Conservation (phyloP, 352 stramenopile genomes). For the Thalassiosira mediterranea region DNA sequence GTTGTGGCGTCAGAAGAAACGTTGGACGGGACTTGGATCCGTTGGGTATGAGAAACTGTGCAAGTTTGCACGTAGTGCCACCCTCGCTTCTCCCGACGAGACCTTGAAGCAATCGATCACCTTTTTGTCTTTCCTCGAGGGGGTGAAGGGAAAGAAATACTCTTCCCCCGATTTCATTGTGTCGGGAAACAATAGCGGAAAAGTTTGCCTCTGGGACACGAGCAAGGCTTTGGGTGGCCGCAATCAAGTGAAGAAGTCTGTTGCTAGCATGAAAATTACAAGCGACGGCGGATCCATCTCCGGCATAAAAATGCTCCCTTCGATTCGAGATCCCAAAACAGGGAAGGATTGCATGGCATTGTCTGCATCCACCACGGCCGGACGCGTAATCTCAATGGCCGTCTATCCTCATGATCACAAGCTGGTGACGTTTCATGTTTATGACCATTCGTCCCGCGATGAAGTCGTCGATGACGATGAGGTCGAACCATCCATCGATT, state of each 20-base stretch:
- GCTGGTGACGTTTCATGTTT: neutral
- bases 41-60: neutral
- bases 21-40: neutral
- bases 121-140: too few relatives aligned
- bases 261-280: neutral
- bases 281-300: neutral
- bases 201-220: too few relatives aligned
- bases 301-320: neutral
- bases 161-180: too few relatives aligned
- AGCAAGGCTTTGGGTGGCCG: too few relatives aligned
- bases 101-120: neutral
- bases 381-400: neutral
- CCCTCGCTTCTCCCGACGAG: neutral
- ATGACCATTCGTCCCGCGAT: neutral
- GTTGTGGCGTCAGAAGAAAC: too few relatives aligned
- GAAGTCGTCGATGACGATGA: neutral
- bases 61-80: neutral
- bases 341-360: neutral
- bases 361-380: neutral
- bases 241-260: too few relatives aligned
- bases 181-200: too few relatives aligned
- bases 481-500: neutral
- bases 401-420: neutral
- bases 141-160: too few relatives aligned
- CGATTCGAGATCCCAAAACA: neutral